Conservation (phyloP, 257 asterid genomes). For the Fraxinus excelsior region DNA sequence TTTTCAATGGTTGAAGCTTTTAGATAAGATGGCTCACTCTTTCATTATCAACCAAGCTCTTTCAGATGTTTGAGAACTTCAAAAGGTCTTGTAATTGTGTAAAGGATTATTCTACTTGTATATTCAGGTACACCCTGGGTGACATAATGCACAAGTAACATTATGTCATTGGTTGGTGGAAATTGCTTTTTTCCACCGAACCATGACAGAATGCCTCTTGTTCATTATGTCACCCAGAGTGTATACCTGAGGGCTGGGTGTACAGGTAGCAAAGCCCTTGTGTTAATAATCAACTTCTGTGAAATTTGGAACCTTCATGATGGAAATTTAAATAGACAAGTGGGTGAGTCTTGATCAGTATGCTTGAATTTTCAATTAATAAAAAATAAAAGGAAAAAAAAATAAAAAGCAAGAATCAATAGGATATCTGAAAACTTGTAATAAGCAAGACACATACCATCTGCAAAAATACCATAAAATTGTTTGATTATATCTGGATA, state of each 20-base stretch:
- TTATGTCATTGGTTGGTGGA: too few relatives aligned
- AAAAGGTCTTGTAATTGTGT: conserved; percentile 11
- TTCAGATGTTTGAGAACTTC: conserved; percentile 4
- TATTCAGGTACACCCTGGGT: too few relatives aligned
- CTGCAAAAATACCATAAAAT: background rate
- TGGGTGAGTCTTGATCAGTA: background rate
- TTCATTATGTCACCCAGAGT: too few relatives aligned
- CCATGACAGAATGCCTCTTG: too few relatives aligned
- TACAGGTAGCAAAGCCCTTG: background rate
- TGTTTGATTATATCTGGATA: background rate
- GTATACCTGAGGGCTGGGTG: too few relatives aligned
- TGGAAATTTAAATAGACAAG: background rate
- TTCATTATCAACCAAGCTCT: background rate
- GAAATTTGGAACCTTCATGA: background rate
- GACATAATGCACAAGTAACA: too few relatives aligned
- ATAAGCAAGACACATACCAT: background rate
- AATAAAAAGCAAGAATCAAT: background rate
- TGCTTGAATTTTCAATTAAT: conserved; percentile 5
- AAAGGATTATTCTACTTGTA: background rate
- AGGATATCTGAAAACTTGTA: background rate
- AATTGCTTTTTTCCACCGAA: too few relatives aligned
- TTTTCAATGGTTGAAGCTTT: background rate
- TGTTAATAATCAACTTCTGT: background rate
- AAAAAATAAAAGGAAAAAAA: background rate
- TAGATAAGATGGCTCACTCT: background rate